Conservation (phyloP, 257 asterid species). For the Nicotiana otophora region DNA sequence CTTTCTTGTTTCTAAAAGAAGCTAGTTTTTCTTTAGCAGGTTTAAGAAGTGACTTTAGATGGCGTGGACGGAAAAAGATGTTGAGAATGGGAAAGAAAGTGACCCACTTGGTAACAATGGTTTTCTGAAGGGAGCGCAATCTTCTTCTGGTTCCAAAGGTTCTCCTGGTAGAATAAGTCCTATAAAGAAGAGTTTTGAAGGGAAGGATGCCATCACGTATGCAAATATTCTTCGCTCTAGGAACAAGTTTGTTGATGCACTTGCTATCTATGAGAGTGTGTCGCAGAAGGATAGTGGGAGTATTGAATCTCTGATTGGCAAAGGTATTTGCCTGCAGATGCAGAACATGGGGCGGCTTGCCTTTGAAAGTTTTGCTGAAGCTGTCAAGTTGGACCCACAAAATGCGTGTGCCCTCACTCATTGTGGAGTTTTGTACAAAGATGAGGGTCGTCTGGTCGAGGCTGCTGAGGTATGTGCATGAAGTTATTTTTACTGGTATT, state of each 20-base stretch:
- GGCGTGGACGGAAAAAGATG: constrained; percentile 56
- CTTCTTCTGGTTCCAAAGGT: constrained; percentile 38
- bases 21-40: background rate
- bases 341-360: constrained; percentile 83
- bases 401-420: constrained; percentile 94
- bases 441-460: constrained; percentile 86
- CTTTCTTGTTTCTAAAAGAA: background rate
- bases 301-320: constrained; percentile 89
- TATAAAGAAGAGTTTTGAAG: constrained; percentile 46
- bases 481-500: background rate
- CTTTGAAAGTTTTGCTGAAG: constrained; percentile 82
- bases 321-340: constrained; percentile 94
- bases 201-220: constrained; percentile 69
- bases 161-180: constrained; percentile 34
- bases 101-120: constrained; percentile 35
- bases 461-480: constrained; percentile 84
- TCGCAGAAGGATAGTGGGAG: constrained; percentile 61
- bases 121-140: constrained; percentile 36
- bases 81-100: constrained; percentile 37
- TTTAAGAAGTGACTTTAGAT: constrained; percentile 36
- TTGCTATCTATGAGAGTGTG: constrained; percentile 65
- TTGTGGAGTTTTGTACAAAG: constrained; percentile 85
- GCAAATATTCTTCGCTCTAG: constrained; percentile 91
- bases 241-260: constrained; percentile 83
- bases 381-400: constrained; percentile 70